Percentiles rank a stretch among this genome's conserved stretches.
Evolutionary conservation across 805 yeast genomes (phyloP).

Genomic region (Metschnikowia baotianmanensis): DNA sequence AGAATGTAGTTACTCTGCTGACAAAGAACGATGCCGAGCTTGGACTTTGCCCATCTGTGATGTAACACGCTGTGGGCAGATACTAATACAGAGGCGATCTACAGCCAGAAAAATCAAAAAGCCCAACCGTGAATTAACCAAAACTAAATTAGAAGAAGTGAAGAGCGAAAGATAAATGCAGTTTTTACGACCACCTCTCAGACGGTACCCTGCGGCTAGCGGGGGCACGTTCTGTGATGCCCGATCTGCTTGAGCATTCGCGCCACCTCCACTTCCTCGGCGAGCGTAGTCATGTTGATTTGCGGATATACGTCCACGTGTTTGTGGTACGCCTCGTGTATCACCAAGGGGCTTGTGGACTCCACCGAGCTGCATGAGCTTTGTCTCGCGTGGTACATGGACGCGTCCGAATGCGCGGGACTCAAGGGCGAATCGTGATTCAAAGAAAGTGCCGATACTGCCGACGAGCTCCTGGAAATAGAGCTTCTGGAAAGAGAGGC

Average conservation of each 20-base stretch:
- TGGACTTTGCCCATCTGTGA: too few species aligned
- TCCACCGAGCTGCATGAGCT: conserved; percentile 21
- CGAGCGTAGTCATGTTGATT: conserved; percentile 16
- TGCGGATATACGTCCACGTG: conserved; percentile 13
- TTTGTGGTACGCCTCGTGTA: background rate
- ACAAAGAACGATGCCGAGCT: too few species aligned
- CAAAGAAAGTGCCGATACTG: conserved; percentile 18
- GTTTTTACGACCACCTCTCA: too few species aligned
- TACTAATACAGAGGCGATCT: background rate
- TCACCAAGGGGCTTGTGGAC: conserved; percentile 15
- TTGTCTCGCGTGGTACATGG: conserved; percentile 22
- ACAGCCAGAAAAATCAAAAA: background rate
- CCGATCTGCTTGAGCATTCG: conserved; percentile 16
- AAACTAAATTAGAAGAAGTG: background rate
- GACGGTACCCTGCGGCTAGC: too few species aligned
- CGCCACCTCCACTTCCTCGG: conserved; percentile 17
- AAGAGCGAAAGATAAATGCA: background rate
- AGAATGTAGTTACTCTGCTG: background rate
- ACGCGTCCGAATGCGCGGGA: conserved; percentile 6
- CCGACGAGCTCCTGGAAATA: conserved; percentile 18
- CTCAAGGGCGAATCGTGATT: conserved; percentile 10
- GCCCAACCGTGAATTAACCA: conserved; percentile 10
- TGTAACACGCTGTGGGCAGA: background rate
- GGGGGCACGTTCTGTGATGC: conserved; percentile 2
- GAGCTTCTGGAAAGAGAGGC: background rate